Percentiles rank a stretch among this genome's conserved stretches.
Conservation (phyloP, 345 rosid genomes). For the Nephelium lappaceum region DNA sequence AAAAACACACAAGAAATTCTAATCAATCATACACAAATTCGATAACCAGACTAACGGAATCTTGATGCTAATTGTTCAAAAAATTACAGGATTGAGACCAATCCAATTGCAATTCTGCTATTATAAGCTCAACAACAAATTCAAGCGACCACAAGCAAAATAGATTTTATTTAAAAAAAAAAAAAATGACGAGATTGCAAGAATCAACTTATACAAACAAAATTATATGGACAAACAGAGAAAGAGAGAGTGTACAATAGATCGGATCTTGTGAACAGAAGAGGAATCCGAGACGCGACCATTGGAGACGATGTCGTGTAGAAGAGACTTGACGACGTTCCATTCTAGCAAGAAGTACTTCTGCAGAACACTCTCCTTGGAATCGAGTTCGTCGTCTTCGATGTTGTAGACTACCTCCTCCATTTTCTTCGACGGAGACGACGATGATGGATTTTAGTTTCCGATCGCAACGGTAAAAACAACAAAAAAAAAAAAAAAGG, state of each 20-base stretch:
- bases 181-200: background rate
- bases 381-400: constrained; percentile 78
- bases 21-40: background rate
- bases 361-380: constrained; percentile 70
- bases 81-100: background rate
- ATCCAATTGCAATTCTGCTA: background rate
- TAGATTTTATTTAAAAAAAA: background rate
- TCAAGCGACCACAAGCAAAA: no score
- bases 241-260: constrained; percentile 51
- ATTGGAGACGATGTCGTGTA: constrained; percentile 64
- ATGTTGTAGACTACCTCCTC: constrained; percentile 32
- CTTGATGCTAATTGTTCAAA: background rate
- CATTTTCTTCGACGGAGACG: constrained; percentile 26
- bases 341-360: constrained; percentile 86
- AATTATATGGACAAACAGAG: background rate
- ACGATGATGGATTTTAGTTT: background rate
- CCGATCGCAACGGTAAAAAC: background rate
- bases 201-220: background rate
- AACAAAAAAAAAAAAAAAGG: background rate
- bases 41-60: background rate
- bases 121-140: background rate
- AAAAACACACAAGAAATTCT: background rate
- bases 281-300: constrained; percentile 65
- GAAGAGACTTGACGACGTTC: constrained; percentile 74
- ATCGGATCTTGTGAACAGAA: constrained; percentile 75